Evolutionary conservation across 257 asterid species (phyloP).

Genomic region (Nicotiana sylvestris): DNA sequence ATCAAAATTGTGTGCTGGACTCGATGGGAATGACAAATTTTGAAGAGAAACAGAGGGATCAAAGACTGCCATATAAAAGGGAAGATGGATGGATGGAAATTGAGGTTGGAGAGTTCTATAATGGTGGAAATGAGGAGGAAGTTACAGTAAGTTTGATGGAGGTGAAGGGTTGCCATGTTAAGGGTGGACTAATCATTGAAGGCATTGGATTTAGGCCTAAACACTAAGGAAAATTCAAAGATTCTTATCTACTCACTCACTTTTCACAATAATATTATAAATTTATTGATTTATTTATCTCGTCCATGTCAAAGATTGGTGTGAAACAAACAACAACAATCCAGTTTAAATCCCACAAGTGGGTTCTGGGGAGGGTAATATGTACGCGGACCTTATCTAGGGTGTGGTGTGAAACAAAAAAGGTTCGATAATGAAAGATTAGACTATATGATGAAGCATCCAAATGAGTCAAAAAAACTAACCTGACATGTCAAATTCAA

Average conservation of each 20-base stretch:
- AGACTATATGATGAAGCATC: neutral
- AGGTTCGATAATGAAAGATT: neutral
- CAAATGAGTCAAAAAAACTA: neutral
- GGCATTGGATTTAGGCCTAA: slow-evolving; percentile 36
- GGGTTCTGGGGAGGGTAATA: no score
- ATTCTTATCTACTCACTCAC: neutral
- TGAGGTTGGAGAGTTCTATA: slow-evolving; percentile 30
- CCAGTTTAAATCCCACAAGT: no score
- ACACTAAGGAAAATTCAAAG: neutral
- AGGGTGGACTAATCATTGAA: slow-evolving; percentile 31
- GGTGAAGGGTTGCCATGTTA: slow-evolving; percentile 32
- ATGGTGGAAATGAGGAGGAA: slow-evolving; percentile 7
- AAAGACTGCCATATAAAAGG: slow-evolving; percentile 13
- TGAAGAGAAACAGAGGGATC: slow-evolving; percentile 7
- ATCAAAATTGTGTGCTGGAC: neutral
- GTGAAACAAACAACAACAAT: neutral
- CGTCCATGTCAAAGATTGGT: neutral
- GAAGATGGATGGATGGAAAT: slow-evolving; percentile 34
- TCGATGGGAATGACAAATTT: no score
- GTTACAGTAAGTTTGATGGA: slow-evolving; percentile 25
- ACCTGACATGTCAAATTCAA: no score
- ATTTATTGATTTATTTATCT: neutral
- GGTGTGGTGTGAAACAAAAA: neutral
- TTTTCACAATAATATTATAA: neutral
- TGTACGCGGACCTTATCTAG: no score